These are phyloP conservation scores for Cadophora gregata DNA, from an alignment of 2,329 filamentous ascomycete species.

Conservation along the genomic window DNA sequence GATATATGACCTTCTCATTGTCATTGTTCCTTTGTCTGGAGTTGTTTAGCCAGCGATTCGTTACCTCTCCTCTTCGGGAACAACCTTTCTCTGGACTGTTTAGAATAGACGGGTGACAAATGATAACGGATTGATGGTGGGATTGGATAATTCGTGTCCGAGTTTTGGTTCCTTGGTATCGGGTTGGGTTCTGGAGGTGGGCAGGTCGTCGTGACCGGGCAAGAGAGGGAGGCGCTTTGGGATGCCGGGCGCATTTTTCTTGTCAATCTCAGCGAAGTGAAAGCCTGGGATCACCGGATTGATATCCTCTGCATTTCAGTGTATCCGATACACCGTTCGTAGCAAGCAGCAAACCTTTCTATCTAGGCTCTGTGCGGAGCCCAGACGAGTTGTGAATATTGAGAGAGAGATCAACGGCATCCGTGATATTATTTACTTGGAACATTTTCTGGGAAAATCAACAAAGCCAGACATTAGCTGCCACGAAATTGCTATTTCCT, in stretches of 20 bases:
- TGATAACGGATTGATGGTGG: slow-evolving; percentile 12
- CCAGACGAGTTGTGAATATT: no score
- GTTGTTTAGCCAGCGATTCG: slow-evolving; percentile 10
- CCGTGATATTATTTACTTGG: no score
- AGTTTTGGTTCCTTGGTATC: slow-evolving; percentile 5
- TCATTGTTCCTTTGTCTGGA: background rate
- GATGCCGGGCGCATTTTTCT: slow-evolving; percentile 19
- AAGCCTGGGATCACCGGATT: background rate
- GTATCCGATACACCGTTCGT: slow-evolving; percentile 34
- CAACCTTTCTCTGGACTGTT: background rate
- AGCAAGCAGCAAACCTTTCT: slow-evolving; percentile 22
- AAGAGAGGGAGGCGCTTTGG: slow-evolving; percentile 1
- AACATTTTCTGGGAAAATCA: no score
- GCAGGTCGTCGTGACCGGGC: background rate
- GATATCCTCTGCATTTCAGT: slow-evolving; percentile 20
- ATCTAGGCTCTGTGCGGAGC: no score
- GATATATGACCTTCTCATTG: background rate
- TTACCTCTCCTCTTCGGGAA: slow-evolving; percentile 17
- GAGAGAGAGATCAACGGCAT: no score
- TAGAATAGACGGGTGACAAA: background rate
- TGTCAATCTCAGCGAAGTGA: slow-evolving; percentile 16
- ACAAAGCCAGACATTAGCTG: no score
- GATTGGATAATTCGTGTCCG: background rate
- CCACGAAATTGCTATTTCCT: background rate
- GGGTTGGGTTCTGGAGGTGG: background rate